These are phyloP conservation scores for Chionographis japonica DNA, from an alignment of 106 monocot genomes.

Conservation along the genomic window DNA sequence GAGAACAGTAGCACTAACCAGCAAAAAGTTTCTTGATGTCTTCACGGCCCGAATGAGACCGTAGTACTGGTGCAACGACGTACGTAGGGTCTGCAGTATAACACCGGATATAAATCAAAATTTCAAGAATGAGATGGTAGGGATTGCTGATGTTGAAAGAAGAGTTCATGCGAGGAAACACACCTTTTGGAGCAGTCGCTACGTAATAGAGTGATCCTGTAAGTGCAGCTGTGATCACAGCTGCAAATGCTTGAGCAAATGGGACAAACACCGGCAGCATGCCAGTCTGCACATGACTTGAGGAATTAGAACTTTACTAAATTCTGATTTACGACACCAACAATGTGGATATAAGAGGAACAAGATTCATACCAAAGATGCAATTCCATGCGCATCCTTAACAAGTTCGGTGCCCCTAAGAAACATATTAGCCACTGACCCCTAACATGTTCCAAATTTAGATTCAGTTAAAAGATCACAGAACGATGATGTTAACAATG, in stretches of 20 bases:
- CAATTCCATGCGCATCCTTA: slow-evolving; percentile 85
- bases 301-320: not conserved
- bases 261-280: slow-evolving; percentile 83
- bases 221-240: slow-evolving; percentile 65
- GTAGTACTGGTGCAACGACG: slow-evolving; percentile 72
- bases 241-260: slow-evolving; percentile 98
- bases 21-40: slow-evolving; percentile 93
- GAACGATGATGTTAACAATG: not conserved
- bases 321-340: not conserved
- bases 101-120: too few species aligned
- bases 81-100: slow-evolving; percentile 75
- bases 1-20: slow-evolving; percentile 27
- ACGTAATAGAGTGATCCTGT: too few species aligned
- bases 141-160: not conserved
- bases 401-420: slow-evolving; percentile 72
- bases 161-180: too few species aligned
- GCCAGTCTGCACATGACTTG: slow-evolving; percentile 53
- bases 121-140: too few species aligned
- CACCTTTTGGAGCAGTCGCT: slow-evolving; percentile 35
- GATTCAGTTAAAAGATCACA: not conserved
- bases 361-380: slow-evolving; percentile 57
- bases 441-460: slow-evolving; percentile 23
- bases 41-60: slow-evolving; percentile 48
- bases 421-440: slow-evolving; percentile 73
- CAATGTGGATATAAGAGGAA: not conserved